phyloP scores from a whole-genome alignment of 2,329 filamentous ascomycete species.

The Thielaviopsis euricoi region DNA sequence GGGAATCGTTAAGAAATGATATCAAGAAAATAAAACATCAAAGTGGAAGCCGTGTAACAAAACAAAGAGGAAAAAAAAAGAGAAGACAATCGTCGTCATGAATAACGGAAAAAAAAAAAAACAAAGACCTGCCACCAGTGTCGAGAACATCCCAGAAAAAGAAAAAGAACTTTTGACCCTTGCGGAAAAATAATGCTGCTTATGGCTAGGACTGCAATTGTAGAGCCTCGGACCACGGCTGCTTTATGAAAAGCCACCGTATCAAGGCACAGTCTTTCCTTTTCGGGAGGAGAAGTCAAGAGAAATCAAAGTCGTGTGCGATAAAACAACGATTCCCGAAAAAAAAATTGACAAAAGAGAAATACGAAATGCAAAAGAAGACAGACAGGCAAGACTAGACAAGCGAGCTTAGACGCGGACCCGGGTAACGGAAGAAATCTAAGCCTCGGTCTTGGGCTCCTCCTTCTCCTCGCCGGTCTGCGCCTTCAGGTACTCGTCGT shows the following conservation, averaged over 20 bases:
- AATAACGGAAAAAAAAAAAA: slow-evolving; percentile 7
- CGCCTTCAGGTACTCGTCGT: slow-evolving; percentile 96
- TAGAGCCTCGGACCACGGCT: background rate
- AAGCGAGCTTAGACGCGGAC: background rate
- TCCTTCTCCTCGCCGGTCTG: slow-evolving; percentile 39
- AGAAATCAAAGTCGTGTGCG: background rate
- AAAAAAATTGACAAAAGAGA: background rate
- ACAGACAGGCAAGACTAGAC: background rate
- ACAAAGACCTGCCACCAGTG: slow-evolving; percentile 10
- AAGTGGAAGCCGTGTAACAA: slow-evolving; percentile 4
- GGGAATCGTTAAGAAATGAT: slow-evolving; percentile 7
- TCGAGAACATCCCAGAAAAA: slow-evolving; percentile 6
- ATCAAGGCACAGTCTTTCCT: slow-evolving; percentile 4
- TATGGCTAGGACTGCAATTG: too few relatives aligned
- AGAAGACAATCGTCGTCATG: background rate
- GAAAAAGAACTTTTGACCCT: slow-evolving; percentile 10
- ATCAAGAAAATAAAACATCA: slow-evolving; percentile 7
- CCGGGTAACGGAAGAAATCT: slow-evolving; percentile 12
- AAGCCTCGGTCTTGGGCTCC: slow-evolving; percentile 27
- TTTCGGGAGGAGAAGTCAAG: background rate
- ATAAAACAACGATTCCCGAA: background rate
- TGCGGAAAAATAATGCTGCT: background rate
- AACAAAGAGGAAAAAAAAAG: slow-evolving; percentile 1
- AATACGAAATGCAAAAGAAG: background rate
- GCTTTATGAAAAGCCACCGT: slow-evolving; percentile 3